These are phyloP conservation scores for Oryza officinalis DNA, from an alignment of 176 grass and related monocot species.

Conservation along the genomic window DNA sequence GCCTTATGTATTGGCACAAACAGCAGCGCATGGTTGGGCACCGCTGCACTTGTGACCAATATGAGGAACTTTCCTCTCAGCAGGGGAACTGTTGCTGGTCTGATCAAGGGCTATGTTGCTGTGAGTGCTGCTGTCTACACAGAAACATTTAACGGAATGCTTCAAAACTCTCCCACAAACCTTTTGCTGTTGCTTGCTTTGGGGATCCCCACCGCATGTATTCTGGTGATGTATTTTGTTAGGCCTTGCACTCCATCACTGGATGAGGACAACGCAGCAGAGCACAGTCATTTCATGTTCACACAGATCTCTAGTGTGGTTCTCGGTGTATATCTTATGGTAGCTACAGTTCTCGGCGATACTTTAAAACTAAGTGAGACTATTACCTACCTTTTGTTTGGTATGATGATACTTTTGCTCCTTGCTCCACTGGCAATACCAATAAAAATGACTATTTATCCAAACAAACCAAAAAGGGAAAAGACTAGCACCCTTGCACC, in stretches of 20 bases:
- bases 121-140: constrained; percentile 90
- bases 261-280: constrained; percentile 74
- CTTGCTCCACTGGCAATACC: constrained; percentile 89
- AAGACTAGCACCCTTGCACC: constrained; percentile 39
- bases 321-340: constrained; percentile 78
- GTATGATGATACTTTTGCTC: constrained; percentile 82
- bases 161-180: constrained; percentile 65
- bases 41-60: constrained; percentile 87
- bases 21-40: constrained; percentile 93
- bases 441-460: constrained; percentile 92
- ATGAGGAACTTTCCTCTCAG: constrained; percentile 95
- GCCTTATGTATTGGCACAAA: constrained; percentile 91
- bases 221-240: constrained; percentile 86
- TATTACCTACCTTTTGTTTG: constrained; percentile 68
- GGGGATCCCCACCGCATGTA: constrained; percentile 66
- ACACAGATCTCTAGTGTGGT: constrained; percentile 79
- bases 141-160: constrained; percentile 76
- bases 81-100: constrained; percentile 84
- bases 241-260: constrained; percentile 76
- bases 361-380: constrained; percentile 49
- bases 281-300: constrained; percentile 81
- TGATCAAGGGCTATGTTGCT: constrained; percentile 92
- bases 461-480: constrained; percentile 53
- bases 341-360: constrained; percentile 64
- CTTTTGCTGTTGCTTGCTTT: constrained; percentile 73